phyloP scores from a whole-genome alignment of 345 rosid genomes.

The Cardamine chenopodiifolia region DNA sequence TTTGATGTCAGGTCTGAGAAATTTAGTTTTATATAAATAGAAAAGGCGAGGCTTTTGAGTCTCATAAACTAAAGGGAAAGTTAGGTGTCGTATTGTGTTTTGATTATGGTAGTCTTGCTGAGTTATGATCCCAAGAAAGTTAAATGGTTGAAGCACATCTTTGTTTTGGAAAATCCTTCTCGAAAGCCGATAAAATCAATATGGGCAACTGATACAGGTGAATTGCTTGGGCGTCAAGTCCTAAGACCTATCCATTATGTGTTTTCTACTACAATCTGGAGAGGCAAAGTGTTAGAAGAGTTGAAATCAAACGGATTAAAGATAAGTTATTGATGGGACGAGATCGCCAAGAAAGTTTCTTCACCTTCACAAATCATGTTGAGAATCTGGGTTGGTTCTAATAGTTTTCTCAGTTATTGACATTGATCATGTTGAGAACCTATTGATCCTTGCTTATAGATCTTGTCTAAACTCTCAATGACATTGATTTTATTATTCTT shows the following conservation, averaged over 20 bases:
- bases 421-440: no score
- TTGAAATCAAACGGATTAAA: background rate
- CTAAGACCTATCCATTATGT: background rate
- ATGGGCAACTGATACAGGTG: constrained; percentile 6
- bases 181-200: background rate
- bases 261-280: constrained; percentile 11
- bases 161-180: background rate
- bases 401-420: no score
- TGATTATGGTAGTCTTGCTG: fast-evolving
- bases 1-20: constrained; percentile 24
- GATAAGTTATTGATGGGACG: background rate
- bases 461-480: no score
- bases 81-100: background rate
- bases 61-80: constrained; percentile 24
- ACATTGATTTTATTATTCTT: no score
- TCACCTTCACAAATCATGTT: background rate
- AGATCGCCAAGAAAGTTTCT: background rate
- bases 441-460: no score
- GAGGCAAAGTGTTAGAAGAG: background rate
- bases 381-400: constrained; percentile 9
- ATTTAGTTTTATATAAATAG: background rate
- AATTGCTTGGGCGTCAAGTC: background rate
- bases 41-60: background rate
- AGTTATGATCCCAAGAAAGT: background rate
- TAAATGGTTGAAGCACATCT: background rate